Evolutionary conservation across 768 basidiomycete genomes (phyloP).

Genomic region (Termitomyces sp.): DNA sequence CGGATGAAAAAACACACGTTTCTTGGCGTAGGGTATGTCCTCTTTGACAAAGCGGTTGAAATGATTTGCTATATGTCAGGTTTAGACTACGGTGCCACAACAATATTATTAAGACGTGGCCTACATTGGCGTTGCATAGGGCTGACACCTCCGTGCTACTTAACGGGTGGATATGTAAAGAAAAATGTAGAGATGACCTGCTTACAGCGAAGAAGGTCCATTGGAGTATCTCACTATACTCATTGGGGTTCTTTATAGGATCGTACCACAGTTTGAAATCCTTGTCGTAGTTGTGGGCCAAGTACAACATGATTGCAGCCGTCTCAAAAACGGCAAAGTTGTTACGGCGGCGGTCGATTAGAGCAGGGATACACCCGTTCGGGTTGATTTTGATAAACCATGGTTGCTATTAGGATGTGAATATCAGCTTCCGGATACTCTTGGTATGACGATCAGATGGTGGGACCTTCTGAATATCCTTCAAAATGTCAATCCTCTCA

Average conservation of each 20-base stretch:
- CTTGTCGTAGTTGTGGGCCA: slow-evolving; percentile 76
- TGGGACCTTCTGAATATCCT: slow-evolving; percentile 70
- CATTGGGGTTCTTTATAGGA: slow-evolving; percentile 40
- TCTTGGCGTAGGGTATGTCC: slow-evolving; percentile 64
- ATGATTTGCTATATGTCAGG: slow-evolving; percentile 46
- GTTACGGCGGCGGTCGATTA: slow-evolving; percentile 55
- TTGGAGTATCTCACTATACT: slow-evolving; percentile 68
- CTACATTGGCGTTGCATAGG: slow-evolving; percentile 80
- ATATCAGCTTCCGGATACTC: background rate
- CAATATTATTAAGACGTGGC: background rate
- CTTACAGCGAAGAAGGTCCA: slow-evolving; percentile 84
- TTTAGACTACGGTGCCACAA: background rate
- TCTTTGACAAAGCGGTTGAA: slow-evolving; percentile 62
- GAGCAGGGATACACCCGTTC: slow-evolving; percentile 65
- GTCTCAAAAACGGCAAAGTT: slow-evolving; percentile 71
- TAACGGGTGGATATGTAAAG: background rate
- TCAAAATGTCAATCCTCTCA: slow-evolving; percentile 48
- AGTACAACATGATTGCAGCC: slow-evolving; percentile 79
- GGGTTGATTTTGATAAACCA: slow-evolving; percentile 77
- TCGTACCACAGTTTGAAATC: slow-evolving; percentile 58
- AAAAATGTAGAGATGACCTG: background rate
- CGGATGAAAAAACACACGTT: slow-evolving; percentile 32
- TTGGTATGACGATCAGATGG: no score
- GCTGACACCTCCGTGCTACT: slow-evolving; percentile 71
- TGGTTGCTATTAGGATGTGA: slow-evolving; percentile 30